Conservation (phyloP, 2,329 filamentous ascomycete genomes). For the Trichothecium sympodiale region DNA sequence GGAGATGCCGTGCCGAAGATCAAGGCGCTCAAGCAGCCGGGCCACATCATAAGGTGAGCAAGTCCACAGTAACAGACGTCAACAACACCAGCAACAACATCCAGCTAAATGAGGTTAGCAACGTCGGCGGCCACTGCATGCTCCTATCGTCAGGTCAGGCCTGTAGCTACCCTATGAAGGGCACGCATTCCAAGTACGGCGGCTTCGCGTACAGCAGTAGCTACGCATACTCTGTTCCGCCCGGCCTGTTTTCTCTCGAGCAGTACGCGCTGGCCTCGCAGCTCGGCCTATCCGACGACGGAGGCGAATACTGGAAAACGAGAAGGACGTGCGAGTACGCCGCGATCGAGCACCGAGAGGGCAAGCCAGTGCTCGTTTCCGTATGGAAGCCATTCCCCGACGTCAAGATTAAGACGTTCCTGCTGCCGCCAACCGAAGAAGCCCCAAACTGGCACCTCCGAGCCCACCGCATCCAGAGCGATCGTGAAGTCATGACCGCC, state of each 20-base stretch:
- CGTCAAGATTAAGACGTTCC: slow-evolving; percentile 52
- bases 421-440: slow-evolving; percentile 47
- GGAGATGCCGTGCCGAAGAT: slow-evolving; percentile 43
- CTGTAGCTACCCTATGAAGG: slow-evolving; percentile 75
- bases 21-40: slow-evolving; percentile 53
- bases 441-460: slow-evolving; percentile 62
- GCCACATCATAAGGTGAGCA: slow-evolving; percentile 53
- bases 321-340: slow-evolving; percentile 57
- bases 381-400: slow-evolving; percentile 62
- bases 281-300: slow-evolving; percentile 66
- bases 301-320: slow-evolving; percentile 69
- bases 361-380: slow-evolving; percentile 51
- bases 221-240: slow-evolving; percentile 68
- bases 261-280: slow-evolving; percentile 68
- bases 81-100: no score
- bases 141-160: slow-evolving; percentile 66
- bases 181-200: slow-evolving; percentile 73
- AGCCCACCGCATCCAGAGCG: slow-evolving; percentile 49
- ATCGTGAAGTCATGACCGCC: slow-evolving; percentile 54
- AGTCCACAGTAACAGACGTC: no score
- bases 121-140: slow-evolving; percentile 64
- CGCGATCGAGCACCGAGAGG: slow-evolving; percentile 44
- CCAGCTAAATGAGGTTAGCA: slow-evolving; percentile 23
- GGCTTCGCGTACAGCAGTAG: slow-evolving; percentile 67
- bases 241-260: slow-evolving; percentile 63